Evolutionary conservation across 352 stramenopile genomes (phyloP).

Genomic region (Phytopythium litorale): DNA sequence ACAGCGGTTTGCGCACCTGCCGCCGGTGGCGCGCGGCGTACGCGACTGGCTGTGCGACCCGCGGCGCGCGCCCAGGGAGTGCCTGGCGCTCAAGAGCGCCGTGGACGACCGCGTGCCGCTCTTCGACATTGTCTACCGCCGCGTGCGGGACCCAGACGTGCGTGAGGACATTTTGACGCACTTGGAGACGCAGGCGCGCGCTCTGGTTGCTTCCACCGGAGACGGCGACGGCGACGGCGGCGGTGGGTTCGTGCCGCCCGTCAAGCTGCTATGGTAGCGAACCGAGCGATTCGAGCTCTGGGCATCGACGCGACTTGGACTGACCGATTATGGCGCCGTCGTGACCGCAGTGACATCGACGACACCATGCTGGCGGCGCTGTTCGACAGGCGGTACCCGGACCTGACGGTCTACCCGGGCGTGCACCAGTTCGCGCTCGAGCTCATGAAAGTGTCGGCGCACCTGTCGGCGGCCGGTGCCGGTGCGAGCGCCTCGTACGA

Average conservation of each 20-base stretch:
- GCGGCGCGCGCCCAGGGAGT: slow-evolving; percentile 26
- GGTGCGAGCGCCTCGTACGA: background rate
- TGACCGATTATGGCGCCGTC: slow-evolving; percentile 2
- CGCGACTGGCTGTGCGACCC: slow-evolving; percentile 50
- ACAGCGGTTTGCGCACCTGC: slow-evolving; percentile 45
- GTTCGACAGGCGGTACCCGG: slow-evolving; percentile 77
- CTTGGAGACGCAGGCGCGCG: slow-evolving; percentile 49
- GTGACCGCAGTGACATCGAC: slow-evolving; percentile 61
- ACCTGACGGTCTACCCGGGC: slow-evolving; percentile 78
- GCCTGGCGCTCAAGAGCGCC: slow-evolving; percentile 59
- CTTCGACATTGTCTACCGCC: slow-evolving; percentile 68
- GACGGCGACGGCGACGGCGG: background rate
- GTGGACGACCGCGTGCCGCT: slow-evolving; percentile 65
- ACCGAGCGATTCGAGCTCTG: background rate
- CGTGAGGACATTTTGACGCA: slow-evolving; percentile 59
- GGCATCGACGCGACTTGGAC: background rate
- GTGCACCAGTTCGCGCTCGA: slow-evolving; percentile 83
- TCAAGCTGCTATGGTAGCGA: slow-evolving; percentile 69
- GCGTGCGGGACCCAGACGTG: slow-evolving; percentile 34
- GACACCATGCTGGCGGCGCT: slow-evolving; percentile 75
- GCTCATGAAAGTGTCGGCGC: slow-evolving; percentile 38
- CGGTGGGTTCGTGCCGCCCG: slow-evolving; percentile 38
- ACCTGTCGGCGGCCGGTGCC: slow-evolving; percentile 8
- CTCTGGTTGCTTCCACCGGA: slow-evolving; percentile 13
- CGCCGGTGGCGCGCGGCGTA: slow-evolving; percentile 50